phyloP scores from a whole-genome alignment of 179 eudicot species.

The Actinidia arguta region DNA sequence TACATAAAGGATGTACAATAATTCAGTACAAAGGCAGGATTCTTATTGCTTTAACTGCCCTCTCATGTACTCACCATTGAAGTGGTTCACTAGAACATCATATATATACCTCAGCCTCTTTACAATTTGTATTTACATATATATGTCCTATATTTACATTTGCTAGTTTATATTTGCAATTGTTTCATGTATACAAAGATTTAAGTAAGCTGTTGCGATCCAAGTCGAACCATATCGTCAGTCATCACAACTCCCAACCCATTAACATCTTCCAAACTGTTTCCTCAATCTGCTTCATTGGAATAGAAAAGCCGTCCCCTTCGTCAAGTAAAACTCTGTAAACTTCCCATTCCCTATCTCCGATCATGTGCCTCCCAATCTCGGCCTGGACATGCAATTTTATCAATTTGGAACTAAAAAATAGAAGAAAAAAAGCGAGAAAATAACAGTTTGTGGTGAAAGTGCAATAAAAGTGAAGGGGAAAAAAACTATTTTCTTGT shows the following conservation, averaged over 20 bases:
- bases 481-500: no score
- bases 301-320: constrained; percentile 56
- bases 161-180: not conserved
- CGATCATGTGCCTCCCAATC: constrained; percentile 71
- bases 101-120: no score
- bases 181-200: not conserved
- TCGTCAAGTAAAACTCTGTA: constrained; percentile 77
- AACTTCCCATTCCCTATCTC: constrained; percentile 87
- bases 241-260: constrained; percentile 65
- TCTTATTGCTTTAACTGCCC: no score
- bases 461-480: no score
- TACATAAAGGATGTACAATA: no score
- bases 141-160: constrained; percentile 5
- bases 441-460: no score
- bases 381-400: constrained; percentile 59
- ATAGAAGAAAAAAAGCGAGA: not conserved
- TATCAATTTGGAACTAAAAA: constrained; percentile 4
- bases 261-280: constrained; percentile 73
- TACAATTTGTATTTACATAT: not conserved
- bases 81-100: not conserved
- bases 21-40: no score
- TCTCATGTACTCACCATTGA: not conserved
- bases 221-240: not conserved
- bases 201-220: not conserved
- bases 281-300: constrained; percentile 62